A percentile compares a stretch with the other conserved stretches of the same genome.
phyloP scores from a whole-genome alignment of 352 stramenopile genomes.

The Phytopythium litorale region DNA sequence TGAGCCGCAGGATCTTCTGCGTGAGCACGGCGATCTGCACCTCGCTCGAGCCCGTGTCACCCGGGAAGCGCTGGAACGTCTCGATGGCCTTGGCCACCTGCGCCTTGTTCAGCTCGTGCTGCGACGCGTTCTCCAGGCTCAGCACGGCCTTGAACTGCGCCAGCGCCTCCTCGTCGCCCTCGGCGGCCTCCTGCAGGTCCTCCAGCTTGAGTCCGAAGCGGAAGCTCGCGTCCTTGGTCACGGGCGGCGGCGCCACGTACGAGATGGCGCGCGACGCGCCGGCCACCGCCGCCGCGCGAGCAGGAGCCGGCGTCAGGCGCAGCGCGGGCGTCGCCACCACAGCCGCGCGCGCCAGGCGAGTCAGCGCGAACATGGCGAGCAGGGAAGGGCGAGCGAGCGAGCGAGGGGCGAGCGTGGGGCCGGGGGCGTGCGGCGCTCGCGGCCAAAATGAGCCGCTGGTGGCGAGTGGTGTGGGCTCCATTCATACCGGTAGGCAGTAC shows the following conservation, averaged over 20 bases:
- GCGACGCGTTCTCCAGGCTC: constrained; percentile 71
- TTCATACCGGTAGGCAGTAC: too few species aligned
- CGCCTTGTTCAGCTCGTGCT: constrained; percentile 82
- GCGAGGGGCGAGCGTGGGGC: too few species aligned
- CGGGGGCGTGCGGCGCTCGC: too few species aligned
- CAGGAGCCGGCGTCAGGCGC: neutral
- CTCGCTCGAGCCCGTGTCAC: constrained; percentile 83
- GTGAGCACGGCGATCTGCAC: constrained; percentile 84
- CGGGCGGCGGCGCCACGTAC: constrained; percentile 62
- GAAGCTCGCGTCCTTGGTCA: constrained; percentile 49
- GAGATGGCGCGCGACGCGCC: constrained; percentile 25
- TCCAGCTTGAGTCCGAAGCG: constrained; percentile 64
- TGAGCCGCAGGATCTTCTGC: constrained; percentile 82
- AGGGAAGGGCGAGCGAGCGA: neutral
- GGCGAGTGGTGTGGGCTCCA: too few species aligned
- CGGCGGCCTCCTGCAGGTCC: constrained; percentile 35
- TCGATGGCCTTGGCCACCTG: constrained; percentile 76
- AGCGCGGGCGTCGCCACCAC: neutral
- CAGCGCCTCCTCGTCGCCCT: constrained; percentile 35
- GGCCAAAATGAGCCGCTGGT: too few species aligned
- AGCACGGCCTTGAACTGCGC: constrained; percentile 65
- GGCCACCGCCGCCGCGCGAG: neutral
- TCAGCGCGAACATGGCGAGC: constrained; percentile 36
- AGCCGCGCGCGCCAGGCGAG: constrained; percentile 25
- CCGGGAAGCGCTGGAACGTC: constrained; percentile 84